Evolutionary conservation across 768 basidiomycete species (phyloP), one percentile per base, ranked within the genome.

Genomic region (Mycena belliarum): DNA sequence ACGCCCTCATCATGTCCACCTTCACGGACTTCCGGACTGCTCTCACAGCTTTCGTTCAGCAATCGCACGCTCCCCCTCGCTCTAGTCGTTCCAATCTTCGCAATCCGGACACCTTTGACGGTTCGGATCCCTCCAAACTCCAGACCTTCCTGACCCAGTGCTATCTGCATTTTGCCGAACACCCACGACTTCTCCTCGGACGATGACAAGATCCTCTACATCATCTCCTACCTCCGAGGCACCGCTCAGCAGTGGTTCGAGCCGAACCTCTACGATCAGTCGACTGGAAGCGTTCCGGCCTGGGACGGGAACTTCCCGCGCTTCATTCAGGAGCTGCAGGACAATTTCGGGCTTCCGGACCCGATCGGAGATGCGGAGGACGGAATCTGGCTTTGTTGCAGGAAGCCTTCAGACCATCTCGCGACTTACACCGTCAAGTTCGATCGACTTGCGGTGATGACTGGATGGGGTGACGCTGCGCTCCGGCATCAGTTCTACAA

Each of bases 401-500:
- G 47, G 45, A 55, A 40, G 21, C 1, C 2, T 28, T 3, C 21
- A 2, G 43, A 54, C 32, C 52, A 32, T 7, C 32, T 54, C 24
- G 26, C 52, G n/a, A 55, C 49, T 35, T 62, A 62, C 47, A 57
- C 53, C n/a, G 37, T 61, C 3, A 20, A 59, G 21, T 65, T 64
- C 42, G 62, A 57, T 33, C 9, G 29, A 12, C 53, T 60, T 2
- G 49, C 64, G 0, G 15, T 53, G 29, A 24, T 52, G 38, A 49
- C 35, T 11, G 26, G 53, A n/a, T 49, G 63, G 61, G 32, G 44
- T 37, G 28, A 52, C 15, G 38, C 44, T 6, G 51, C 55, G 55
- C 65, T 57, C 7, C 58, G 60, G 6, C 55, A 68, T 18, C 42
- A 54, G 1, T 57, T 65, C 37, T 58, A 66, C 24, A 33, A 49